Evolutionary conservation across 768 basidiomycete species (phyloP), one percentile per base, ranked within the genome.

Genomic region (Exidia glandulosa): DNA sequence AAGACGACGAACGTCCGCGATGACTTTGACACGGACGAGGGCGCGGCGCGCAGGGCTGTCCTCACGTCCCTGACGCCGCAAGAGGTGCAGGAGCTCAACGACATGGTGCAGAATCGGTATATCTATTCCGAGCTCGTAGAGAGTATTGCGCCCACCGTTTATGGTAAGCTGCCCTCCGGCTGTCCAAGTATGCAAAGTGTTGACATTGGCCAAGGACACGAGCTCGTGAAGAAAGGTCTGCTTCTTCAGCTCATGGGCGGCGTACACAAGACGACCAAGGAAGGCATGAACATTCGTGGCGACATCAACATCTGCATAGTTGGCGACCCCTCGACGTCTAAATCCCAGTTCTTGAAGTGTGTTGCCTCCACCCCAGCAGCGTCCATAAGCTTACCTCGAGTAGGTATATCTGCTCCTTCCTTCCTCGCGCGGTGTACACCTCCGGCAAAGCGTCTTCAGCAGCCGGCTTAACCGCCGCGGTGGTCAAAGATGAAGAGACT

Each of bases 401-500:
- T 57, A 97, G 95, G 75, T 99, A 98, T 66, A 87, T 99, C 56
- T 97, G 94, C 71, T 94, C 93, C 19, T 96, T 99, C 83, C 79
- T 97, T 2, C 96, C 95, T 60, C 92, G 96, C 29, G 92, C 95
- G 2, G 94, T 98, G 7, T 98, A 98, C 72, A 98, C 96, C 0
- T 97, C 95, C 0, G 96, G 96, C n/a, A 98, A 99, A 73, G 96
- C 95, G 1, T 98, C 96, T 2, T 94, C 95, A 2, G 96, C 96
- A 0, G 96, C 95, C 31, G 96, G 96, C 88, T 81, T 99, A 27
- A 99, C 96, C 0, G 96, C 96, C 4, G 95, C 95, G 2, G 96
- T 99, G 0, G 95, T 98, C 61, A 94, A 89, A 68, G 96, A 99
- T 66, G 95, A 98, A 73, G 96, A 98, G 73, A 95, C 94, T 0